phyloP scores from a whole-genome alignment of 805 yeast genomes.

The Ogataea henricii region DNA sequence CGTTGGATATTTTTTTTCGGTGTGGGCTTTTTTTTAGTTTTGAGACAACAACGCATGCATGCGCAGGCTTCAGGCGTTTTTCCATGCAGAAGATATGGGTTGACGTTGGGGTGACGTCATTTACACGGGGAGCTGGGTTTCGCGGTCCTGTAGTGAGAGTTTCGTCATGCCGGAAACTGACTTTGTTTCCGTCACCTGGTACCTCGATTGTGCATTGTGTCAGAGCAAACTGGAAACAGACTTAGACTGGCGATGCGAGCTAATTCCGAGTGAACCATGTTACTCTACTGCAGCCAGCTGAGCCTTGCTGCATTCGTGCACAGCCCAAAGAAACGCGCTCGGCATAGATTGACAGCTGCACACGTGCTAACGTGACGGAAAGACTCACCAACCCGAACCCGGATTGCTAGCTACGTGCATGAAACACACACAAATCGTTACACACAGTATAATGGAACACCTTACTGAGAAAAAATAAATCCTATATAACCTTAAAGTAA shows the following conservation, averaged over 20 bases:
- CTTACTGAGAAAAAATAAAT: background rate
- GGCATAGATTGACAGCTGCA: too few relatives aligned
- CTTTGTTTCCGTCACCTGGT: background rate
- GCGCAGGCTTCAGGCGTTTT: background rate
- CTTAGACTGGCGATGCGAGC: too few relatives aligned
- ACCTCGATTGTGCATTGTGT: too few relatives aligned
- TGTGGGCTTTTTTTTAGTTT: background rate
- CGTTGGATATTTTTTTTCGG: background rate
- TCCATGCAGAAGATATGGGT: background rate
- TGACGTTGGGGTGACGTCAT: background rate
- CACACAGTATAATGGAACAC: background rate
- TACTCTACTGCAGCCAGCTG: too few relatives aligned
- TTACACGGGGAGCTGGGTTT: background rate
- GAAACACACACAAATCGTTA: too few relatives aligned
- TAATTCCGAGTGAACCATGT: too few relatives aligned
- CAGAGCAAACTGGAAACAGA: too few relatives aligned
- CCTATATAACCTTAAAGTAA: background rate
- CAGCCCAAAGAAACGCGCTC: background rate
- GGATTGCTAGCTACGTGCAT: too few relatives aligned
- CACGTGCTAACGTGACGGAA: too few relatives aligned
- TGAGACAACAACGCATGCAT: background rate
- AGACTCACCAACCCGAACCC: too few relatives aligned
- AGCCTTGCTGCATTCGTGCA: conserved; percentile 1
- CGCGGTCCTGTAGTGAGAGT: background rate
- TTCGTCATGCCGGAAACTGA: background rate